These are phyloP conservation scores for Amphichorda felina DNA, from an alignment of 2,329 filamentous ascomycete species.

Conservation along the genomic window DNA sequence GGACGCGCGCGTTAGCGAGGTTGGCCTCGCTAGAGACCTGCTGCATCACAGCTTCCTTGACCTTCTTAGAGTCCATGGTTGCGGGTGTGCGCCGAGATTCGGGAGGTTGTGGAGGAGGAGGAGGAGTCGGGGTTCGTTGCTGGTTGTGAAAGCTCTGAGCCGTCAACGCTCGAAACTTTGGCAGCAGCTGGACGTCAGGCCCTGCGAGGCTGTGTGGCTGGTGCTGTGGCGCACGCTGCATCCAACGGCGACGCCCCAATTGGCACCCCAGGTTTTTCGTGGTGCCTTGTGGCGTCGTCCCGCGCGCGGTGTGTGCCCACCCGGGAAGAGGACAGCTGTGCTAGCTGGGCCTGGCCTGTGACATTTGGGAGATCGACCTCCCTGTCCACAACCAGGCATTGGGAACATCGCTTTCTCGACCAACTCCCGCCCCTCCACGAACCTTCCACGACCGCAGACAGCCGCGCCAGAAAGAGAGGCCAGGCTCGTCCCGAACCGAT, in stretches of 20 bases:
- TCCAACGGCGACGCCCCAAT: not conserved
- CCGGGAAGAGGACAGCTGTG: constrained; percentile 2
- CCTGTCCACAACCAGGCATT: not conserved
- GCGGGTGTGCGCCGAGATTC: constrained; percentile 4
- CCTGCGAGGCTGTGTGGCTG: constrained; percentile 5
- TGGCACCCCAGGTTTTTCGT: not conserved
- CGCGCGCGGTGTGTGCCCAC: not conserved
- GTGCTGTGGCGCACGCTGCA: constrained; percentile 2
- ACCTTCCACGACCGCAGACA: not conserved
- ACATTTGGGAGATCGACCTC: constrained; percentile 1
- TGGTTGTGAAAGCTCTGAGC: not conserved
- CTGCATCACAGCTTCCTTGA: constrained; percentile 52
- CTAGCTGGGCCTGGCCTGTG: not conserved
- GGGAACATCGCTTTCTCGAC: no score
- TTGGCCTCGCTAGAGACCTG: constrained; percentile 53
- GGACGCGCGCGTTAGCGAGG: constrained; percentile 53
- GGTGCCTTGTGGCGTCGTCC: not conserved
- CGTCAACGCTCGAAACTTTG: not conserved
- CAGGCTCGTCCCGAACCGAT: not conserved
- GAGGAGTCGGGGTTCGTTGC: not conserved
- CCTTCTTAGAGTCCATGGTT: constrained; percentile 43
- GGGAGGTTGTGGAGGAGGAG: not conserved
- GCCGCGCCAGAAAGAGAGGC: not conserved
- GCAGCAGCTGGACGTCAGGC: not conserved
- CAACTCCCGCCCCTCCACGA: not conserved